These are phyloP conservation scores for Grammothele lineata DNA, from an alignment of 768 basidiomycete genomes.

Conservation along the genomic window DNA sequence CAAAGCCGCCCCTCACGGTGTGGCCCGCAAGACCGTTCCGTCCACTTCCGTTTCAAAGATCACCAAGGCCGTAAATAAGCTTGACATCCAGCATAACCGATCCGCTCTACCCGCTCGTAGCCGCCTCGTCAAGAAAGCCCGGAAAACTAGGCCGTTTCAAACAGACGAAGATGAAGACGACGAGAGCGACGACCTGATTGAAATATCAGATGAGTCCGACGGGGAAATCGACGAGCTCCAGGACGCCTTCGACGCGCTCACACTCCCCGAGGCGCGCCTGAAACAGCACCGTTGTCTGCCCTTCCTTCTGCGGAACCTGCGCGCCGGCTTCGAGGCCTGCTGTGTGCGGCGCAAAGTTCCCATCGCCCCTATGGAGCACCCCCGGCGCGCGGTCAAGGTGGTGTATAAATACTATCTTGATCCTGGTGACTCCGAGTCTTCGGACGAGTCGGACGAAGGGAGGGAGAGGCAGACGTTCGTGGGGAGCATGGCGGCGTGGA, in stretches of 20 bases:
- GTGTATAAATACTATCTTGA: constrained; percentile 18
- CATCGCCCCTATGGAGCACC: constrained; percentile 21
- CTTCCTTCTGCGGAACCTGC: constrained; percentile 52
- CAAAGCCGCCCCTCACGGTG: too few species aligned
- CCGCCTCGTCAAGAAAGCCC: too few species aligned
- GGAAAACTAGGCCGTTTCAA: not conserved
- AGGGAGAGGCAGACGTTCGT: constrained; percentile 14
- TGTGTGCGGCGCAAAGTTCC: constrained; percentile 38
- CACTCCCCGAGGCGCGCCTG: constrained; percentile 3
- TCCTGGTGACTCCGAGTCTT: constrained; percentile 2
- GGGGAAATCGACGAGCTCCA: constrained; percentile 13
- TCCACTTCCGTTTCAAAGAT: too few species aligned
- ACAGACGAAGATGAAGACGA: too few species aligned
- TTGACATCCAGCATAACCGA: too few species aligned
- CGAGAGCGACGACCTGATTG: too few species aligned
- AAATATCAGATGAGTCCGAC: too few species aligned
- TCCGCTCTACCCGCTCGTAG: too few species aligned
- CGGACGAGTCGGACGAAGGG: constrained; percentile 10
- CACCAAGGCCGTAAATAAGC: too few species aligned
- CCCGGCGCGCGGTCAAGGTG: constrained; percentile 20
- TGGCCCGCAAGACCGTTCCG: too few species aligned
- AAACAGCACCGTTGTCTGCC: constrained; percentile 36
- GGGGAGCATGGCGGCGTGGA: constrained; percentile 33
- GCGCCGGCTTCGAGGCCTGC: constrained; percentile 40
- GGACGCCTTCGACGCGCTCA: constrained; percentile 13